These are phyloP conservation scores for Mitragyna speciosa DNA, from an alignment of 257 asterid genomes.

Conservation along the genomic window DNA sequence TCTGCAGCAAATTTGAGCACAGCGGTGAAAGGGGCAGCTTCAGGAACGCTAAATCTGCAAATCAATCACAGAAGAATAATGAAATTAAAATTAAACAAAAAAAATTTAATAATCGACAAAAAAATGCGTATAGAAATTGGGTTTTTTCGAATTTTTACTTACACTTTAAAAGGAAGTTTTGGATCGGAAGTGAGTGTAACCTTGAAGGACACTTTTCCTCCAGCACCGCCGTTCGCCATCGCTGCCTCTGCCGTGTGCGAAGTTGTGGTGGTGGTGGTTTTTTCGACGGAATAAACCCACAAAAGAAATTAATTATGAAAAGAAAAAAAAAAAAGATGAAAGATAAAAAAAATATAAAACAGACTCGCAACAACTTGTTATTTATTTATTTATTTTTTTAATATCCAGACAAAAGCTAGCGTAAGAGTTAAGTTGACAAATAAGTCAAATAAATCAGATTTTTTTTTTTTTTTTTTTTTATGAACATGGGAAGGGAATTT, in stretches of 20 bases:
- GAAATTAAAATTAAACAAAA: not conserved
- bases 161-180: conserved; percentile 98
- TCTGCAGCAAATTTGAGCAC: conserved; percentile 93
- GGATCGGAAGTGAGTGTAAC: conserved; percentile 97
- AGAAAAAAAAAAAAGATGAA: too few species aligned
- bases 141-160: conserved; percentile 15
- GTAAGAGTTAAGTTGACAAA: too few species aligned
- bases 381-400: too few species aligned
- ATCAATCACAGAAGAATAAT: not conserved
- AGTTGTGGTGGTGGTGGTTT: not conserved
- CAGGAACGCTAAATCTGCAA: conserved; percentile 90
- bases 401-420: too few species aligned
- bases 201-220: conserved; percentile 94
- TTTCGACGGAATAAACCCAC: too few species aligned
- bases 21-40: conserved; percentile 98
- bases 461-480: too few species aligned
- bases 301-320: too few species aligned
- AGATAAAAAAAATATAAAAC: too few species aligned
- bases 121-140: not conserved
- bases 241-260: not conserved
- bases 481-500: too few species aligned
- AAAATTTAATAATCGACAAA: not conserved
- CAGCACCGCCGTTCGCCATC: conserved; percentile 72
- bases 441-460: too few species aligned
- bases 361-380: too few species aligned